Percentiles rank a stretch among this genome's conserved stretches.
Evolutionary conservation across 2,329 filamentous ascomycete species (phyloP).

Genomic region (Penicillium sp.): DNA sequence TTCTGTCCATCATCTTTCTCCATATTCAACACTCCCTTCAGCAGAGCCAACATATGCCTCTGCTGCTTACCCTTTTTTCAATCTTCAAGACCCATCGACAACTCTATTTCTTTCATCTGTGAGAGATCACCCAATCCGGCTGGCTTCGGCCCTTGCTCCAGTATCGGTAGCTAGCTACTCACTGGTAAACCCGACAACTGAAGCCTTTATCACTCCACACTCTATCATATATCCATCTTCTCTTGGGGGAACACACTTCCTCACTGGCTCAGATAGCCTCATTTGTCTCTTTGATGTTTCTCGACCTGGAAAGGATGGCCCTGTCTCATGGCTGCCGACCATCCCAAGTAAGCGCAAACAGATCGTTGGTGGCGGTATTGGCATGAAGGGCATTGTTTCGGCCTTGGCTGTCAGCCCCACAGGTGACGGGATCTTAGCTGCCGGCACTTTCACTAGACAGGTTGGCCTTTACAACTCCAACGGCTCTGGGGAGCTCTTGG

Average conservation of each 20-base stretch:
- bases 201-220: constrained; percentile 56
- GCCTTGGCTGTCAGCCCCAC: constrained; percentile 49
- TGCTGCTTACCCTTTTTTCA: constrained; percentile 56
- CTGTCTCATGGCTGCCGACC: constrained; percentile 47
- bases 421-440: constrained; percentile 53
- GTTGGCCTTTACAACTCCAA: constrained; percentile 57
- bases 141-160: constrained; percentile 56
- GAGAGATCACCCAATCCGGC: constrained; percentile 56
- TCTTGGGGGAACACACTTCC: constrained; percentile 51
- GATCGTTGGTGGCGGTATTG: constrained; percentile 47
- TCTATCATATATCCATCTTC: constrained; percentile 54
- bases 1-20: constrained; percentile 39
- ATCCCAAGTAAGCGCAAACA: constrained; percentile 51
- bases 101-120: constrained; percentile 54
- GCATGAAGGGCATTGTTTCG: constrained; percentile 58
- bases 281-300: constrained; percentile 59
- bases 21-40: constrained; percentile 49
- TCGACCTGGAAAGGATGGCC: constrained; percentile 46
- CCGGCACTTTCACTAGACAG: constrained; percentile 57
- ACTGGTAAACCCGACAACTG: constrained; percentile 55
- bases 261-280: constrained; percentile 56
- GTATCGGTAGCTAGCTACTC: constrained; percentile 54
- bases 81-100: constrained; percentile 51
- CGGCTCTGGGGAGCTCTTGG: constrained; percentile 51
- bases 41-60: constrained; percentile 55